Conservation (phyloP, 176 grass and related monocot genomes). For the Zizania latifolia region DNA sequence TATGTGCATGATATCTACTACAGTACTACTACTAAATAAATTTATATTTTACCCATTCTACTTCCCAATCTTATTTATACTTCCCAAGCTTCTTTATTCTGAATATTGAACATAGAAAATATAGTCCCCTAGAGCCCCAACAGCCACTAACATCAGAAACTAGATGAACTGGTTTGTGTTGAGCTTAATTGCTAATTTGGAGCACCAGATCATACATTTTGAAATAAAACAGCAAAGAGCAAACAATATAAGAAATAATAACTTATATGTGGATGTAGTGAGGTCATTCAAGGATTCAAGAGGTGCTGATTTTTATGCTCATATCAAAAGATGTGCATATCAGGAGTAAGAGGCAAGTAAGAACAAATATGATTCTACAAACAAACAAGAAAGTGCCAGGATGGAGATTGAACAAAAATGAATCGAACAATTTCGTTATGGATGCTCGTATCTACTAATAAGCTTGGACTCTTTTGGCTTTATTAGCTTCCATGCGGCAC, state of each 20-base stretch:
- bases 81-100: neutral
- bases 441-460: neutral
- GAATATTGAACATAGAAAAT: neutral
- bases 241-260: neutral
- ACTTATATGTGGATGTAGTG: neutral
- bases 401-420: neutral
- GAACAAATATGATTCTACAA: neutral
- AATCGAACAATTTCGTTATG: neutral
- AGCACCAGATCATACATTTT: neutral
- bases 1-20: neutral
- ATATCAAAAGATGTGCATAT: neutral
- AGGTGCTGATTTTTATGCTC: neutral
- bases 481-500: neutral
- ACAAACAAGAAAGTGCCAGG: neutral
- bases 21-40: neutral
- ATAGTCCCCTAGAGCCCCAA: neutral
- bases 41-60: neutral
- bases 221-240: neutral
- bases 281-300: neutral
- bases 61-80: neutral
- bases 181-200: neutral
- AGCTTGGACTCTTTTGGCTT: neutral
- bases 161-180: neutral
- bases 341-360: neutral
- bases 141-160: constrained; percentile 2